phyloP scores from a whole-genome alignment of 495 filamentous ascomycete species.

The Daldinia loculata region DNA sequence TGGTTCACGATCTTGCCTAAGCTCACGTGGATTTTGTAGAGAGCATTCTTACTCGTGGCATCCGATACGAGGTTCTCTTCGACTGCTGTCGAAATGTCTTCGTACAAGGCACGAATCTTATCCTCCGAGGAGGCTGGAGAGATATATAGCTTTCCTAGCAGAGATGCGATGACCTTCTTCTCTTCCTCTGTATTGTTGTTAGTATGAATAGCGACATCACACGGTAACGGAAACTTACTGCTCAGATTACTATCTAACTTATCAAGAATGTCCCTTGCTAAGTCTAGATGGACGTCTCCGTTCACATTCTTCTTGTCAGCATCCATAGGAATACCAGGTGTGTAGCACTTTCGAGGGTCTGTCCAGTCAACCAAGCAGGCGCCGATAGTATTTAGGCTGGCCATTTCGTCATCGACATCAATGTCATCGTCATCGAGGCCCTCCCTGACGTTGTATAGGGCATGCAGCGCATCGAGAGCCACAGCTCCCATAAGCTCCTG shows the following conservation, averaged over 20 bases:
- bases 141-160: constrained; percentile 86
- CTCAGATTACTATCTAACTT: constrained; percentile 62
- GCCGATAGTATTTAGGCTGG: constrained; percentile 74
- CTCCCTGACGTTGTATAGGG: constrained; percentile 70
- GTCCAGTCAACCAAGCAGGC: constrained; percentile 95
- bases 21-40: constrained; percentile 79
- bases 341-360: constrained; percentile 86
- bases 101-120: constrained; percentile 60
- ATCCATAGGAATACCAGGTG: constrained; percentile 67
- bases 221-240: constrained; percentile 61
- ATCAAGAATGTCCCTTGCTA: constrained; percentile 71
- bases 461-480: constrained; percentile 72
- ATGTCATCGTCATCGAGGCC: constrained; percentile 79
- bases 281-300: constrained; percentile 71
- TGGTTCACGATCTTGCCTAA: constrained; percentile 68
- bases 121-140: constrained; percentile 63
- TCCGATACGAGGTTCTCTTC: constrained; percentile 74
- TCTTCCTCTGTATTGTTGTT: constrained; percentile 73
- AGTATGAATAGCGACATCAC: constrained; percentile 46
- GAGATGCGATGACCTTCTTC: constrained; percentile 77
- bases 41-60: constrained; percentile 74
- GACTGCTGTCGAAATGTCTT: constrained; percentile 70
- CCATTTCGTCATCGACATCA: constrained; percentile 82
- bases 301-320: constrained; percentile 68
- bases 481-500: constrained; percentile 79